Conservation (phyloP, 768 basidiomycete genomes). For the Russula sp. region DNA sequence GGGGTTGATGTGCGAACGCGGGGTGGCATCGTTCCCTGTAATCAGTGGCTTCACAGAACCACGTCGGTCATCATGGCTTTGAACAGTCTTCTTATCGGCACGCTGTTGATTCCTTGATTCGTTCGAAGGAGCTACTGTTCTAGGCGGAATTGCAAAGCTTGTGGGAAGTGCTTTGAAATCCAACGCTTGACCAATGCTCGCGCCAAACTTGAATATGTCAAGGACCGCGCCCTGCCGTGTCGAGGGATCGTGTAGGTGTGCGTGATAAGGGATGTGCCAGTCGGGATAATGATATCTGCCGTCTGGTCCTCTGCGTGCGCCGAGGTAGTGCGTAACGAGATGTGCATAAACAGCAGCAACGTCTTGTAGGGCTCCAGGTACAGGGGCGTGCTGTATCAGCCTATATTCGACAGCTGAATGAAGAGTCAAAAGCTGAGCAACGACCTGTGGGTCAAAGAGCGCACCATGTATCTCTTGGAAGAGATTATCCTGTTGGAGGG, state of each 20-base stretch:
- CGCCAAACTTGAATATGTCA: too few relatives aligned
- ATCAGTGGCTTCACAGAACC: conserved; percentile 8
- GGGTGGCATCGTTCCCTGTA: conserved; percentile 17
- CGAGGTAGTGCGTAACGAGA: conserved; percentile 30
- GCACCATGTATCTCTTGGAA: conserved; percentile 32
- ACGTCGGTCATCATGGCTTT: not conserved
- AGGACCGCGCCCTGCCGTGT: too few relatives aligned
- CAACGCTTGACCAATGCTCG: too few relatives aligned
- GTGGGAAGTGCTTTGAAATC: not conserved
- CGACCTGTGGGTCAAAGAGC: not conserved
- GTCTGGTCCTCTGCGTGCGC: conserved; percentile 21
- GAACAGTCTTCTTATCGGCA: not conserved
- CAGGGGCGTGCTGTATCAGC: conserved; percentile 43
- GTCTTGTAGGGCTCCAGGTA: conserved; percentile 48
- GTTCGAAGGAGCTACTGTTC: not conserved
- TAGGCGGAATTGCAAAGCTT: not conserved
- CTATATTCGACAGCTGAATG: conserved; percentile 41
- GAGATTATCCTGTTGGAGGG: conserved; percentile 24
- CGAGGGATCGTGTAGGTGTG: not conserved
- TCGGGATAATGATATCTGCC: conserved; percentile 22
- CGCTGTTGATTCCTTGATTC: not conserved
- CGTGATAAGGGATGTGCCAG: conserved; percentile 19
- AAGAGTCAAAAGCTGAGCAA: not conserved
- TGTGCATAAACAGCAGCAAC: conserved; percentile 47
- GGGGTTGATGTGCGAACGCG: not conserved